These are phyloP conservation scores for Amoeboaphelidium protococcarum DNA, from an alignment of 371 early-diverging fungal species.

Conservation along the genomic window DNA sequence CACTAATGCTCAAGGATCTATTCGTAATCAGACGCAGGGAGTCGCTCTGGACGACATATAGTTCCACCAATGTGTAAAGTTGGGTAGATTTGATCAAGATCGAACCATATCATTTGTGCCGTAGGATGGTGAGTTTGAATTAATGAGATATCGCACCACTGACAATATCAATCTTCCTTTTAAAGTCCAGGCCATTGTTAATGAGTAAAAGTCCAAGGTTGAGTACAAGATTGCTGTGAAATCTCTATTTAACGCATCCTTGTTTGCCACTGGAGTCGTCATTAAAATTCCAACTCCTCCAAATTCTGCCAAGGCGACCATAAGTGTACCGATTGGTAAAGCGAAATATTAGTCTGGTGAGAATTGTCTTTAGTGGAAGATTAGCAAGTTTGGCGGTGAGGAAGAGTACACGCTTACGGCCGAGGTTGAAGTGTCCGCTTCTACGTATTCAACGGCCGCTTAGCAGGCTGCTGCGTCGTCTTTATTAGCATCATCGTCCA, in stretches of 20 bases:
- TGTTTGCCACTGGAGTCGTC: slow-evolving; percentile 50
- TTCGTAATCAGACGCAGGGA: slow-evolving; percentile 15
- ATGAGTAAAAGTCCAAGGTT: slow-evolving; percentile 40
- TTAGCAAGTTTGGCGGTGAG: slow-evolving; percentile 50
- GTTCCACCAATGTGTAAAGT: slow-evolving; percentile 72
- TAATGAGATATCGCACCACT: slow-evolving; percentile 68
- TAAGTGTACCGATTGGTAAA: slow-evolving; percentile 38
- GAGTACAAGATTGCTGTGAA: slow-evolving; percentile 49
- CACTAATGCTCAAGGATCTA: slow-evolving; percentile 2
- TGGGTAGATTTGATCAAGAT: slow-evolving; percentile 50
- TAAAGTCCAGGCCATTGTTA: slow-evolving; percentile 53
- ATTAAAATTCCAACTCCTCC: slow-evolving; percentile 57
- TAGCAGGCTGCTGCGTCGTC: too few species aligned
- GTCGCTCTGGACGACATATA: slow-evolving; percentile 72
- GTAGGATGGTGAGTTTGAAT: slow-evolving; percentile 75
- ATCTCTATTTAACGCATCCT: slow-evolving; percentile 41
- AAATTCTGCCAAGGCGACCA: slow-evolving; percentile 41
- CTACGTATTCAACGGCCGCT: too few species aligned
- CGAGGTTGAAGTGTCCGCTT: slow-evolving; percentile 38
- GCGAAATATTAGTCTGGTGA: slow-evolving; percentile 63
- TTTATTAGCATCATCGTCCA: too few species aligned
- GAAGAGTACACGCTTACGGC: slow-evolving; percentile 40
- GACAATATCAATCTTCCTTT: slow-evolving; percentile 64
- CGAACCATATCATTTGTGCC: slow-evolving; percentile 65
- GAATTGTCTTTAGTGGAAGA: slow-evolving; percentile 61